Conservation (phyloP, 306 rosid genomes). For the Prunus persica region Prunus_persica_NCBIv2 NC_034012.1:19071501-19072000, state of each 20-base stretch:
- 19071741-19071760: background rate
- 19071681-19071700: background rate
- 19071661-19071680: background rate
- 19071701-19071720: background rate
- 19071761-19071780: conserved; percentile 21
- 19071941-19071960: too few relatives aligned
- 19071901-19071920: background rate
- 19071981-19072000: too few relatives aligned
- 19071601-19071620: conserved; percentile 20
- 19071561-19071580: conserved; percentile 20
- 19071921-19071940: background rate
- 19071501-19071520: conserved; percentile 3
- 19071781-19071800: conserved; percentile 32
- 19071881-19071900: background rate
- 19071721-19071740: background rate
- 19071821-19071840: conserved; percentile 30
- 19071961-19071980: too few relatives aligned
- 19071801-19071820: conserved; percentile 30
- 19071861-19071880: conserved; percentile 31
- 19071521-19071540: conserved; percentile 16
- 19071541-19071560: conserved; percentile 24
- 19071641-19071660: conserved; percentile 1
- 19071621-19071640: conserved; percentile 21
- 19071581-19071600: conserved; percentile 13
- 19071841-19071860: conserved; percentile 31